phyloP scores from a whole-genome alignment of 805 yeast species.

The Yamadazyma sp. region DNA sequence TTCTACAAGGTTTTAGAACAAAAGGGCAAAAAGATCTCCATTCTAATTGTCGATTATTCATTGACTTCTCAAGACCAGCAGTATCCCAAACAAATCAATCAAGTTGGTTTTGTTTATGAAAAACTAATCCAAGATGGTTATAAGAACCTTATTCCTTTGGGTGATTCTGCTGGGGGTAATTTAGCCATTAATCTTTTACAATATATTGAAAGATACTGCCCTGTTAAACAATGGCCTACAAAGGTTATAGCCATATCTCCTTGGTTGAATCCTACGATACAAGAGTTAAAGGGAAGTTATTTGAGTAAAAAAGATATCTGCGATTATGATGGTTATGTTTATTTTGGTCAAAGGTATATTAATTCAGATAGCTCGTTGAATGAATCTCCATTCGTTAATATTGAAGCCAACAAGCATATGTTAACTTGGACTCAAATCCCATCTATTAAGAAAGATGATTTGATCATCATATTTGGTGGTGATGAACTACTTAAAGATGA shows the following conservation, averaged over 20 bases:
- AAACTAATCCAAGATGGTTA: conserved; percentile 18
- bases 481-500: conserved; percentile 28
- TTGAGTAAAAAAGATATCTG: conserved; percentile 3
- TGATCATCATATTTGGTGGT: conserved; percentile 25
- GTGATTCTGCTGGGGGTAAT: conserved; percentile 42
- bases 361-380: conserved; percentile 26
- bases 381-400: conserved; percentile 26
- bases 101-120: conserved; percentile 24
- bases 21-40: conserved; percentile 15
- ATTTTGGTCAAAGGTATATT: conserved; percentile 9
- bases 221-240: conserved; percentile 23
- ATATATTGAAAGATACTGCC: conserved; percentile 17
- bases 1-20: conserved; percentile 1
- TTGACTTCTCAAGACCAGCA: conserved; percentile 22
- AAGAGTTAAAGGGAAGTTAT: conserved; percentile 14
- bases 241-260: conserved; percentile 26
- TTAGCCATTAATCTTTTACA: conserved; percentile 15
- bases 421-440: conserved; percentile 13
- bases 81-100: conserved; percentile 28
- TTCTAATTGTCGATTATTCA: conserved; percentile 27
- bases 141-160: conserved; percentile 28
- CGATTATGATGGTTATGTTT: conserved; percentile 1
- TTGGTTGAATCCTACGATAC: conserved; percentile 26
- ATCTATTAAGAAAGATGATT: conserved; percentile 16
- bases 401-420: conserved; percentile 18